phyloP scores from a whole-genome alignment of 148 eudicot genomes.

The Pouteria glomerata region DNA sequence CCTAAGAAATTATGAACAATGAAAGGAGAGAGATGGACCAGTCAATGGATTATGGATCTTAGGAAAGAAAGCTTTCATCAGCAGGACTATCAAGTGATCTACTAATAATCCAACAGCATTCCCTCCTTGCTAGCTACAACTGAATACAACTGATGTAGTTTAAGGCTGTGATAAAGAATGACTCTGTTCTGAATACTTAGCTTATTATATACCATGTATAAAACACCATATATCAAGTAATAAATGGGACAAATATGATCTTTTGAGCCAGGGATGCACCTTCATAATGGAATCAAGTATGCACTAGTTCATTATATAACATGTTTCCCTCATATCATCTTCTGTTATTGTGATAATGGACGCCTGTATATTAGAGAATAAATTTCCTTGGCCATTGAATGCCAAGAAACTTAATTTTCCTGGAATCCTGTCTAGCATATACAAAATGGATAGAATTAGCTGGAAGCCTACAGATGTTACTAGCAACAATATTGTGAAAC shows the following conservation, averaged over 20 bases:
- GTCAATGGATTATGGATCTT: neutral
- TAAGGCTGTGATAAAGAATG: neutral
- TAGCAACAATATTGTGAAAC: too few species aligned
- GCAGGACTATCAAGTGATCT: too few species aligned
- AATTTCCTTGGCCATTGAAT: too few species aligned
- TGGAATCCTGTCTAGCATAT: too few species aligned
- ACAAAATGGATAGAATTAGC: too few species aligned
- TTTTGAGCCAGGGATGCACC: neutral
- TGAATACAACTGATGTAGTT: too few species aligned
- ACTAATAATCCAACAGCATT: neutral
- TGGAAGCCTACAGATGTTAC: too few species aligned
- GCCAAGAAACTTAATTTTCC: too few species aligned
- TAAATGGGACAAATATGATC: neutral
- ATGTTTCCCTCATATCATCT: too few species aligned
- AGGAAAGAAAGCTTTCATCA: neutral
- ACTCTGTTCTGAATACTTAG: neutral
- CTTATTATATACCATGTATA: neutral
- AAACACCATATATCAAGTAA: neutral
- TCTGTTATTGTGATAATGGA: too few species aligned
- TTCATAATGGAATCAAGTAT: neutral
- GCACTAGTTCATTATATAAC: too few species aligned
- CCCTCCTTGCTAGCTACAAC: neutral
- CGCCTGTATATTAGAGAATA: too few species aligned
- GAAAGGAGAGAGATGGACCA: neutral
- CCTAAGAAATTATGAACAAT: neutral